Conservation (phyloP, 495 filamentous ascomycete species). For the Parathielavia appendiculata region DNA sequence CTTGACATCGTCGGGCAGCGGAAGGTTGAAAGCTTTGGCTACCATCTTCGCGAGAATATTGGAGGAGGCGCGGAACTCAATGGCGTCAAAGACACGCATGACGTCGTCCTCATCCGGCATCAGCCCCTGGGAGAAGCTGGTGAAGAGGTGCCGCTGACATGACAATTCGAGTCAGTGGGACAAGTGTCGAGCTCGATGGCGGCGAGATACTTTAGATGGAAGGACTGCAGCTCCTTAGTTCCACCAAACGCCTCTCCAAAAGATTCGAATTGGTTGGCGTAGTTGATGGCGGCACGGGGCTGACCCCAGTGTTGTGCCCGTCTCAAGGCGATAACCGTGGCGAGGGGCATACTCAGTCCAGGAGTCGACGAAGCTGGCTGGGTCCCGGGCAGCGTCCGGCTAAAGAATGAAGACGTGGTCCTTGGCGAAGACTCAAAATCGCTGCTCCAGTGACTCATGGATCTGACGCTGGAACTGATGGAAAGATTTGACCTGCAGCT, state of each 20-base stretch:
- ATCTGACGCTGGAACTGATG: constrained; percentile 24
- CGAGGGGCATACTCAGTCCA: constrained; percentile 17
- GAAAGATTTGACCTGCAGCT: constrained; percentile 15
- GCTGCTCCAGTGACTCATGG: constrained; percentile 21
- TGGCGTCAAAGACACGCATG: constrained; percentile 33
- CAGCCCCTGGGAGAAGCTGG: constrained; percentile 9
- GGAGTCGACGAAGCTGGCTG: constrained; percentile 2
- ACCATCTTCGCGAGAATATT: constrained; percentile 31
- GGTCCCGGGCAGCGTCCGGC: not conserved
- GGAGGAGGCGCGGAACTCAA: constrained; percentile 35
- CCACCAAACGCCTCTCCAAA: constrained; percentile 38
- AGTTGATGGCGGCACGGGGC: not conserved
- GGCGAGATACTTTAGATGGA: constrained; percentile 35
- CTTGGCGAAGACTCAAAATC: constrained; percentile 10
- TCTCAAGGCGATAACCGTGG: constrained; percentile 14
- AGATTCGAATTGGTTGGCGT: constrained; percentile 22
- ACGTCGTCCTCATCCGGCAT: constrained; percentile 15
- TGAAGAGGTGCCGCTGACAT: constrained; percentile 19
- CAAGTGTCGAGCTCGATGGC: constrained; percentile 30
- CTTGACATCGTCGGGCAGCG: constrained; percentile 17
- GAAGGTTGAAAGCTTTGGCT: constrained; percentile 27
- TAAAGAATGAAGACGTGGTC: constrained; percentile 16
- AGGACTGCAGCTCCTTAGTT: constrained; percentile 28
- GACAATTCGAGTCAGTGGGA: constrained; percentile 29
- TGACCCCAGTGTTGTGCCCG: constrained; percentile 24